A percentile compares a stretch with the other conserved stretches of the same genome.
These are phyloP conservation scores for Populus tomentosa DNA, from an alignment of 441 rosid genomes.

Conservation along the genomic window DNA sequence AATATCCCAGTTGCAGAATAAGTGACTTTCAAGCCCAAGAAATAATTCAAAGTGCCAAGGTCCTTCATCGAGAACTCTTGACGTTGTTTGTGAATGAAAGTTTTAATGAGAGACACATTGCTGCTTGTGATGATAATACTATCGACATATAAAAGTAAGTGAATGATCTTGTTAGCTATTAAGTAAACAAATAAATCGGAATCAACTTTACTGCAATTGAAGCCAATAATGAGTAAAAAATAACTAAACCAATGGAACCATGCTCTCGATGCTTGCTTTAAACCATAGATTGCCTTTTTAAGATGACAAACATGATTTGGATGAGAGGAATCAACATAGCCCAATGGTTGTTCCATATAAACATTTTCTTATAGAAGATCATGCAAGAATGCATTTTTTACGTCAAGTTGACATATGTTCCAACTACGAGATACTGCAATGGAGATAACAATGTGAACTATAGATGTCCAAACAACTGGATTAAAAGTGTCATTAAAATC, in stretches of 20 bases:
- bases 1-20: rapidly evolving
- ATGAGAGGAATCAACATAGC: background rate
- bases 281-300: background rate
- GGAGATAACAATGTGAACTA: background rate
- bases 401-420: background rate
- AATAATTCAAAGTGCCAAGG: background rate
- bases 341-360: background rate
- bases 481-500: background rate
- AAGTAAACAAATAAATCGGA: background rate
- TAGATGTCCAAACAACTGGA: background rate
- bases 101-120: background rate
- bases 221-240: background rate
- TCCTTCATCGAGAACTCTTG: background rate
- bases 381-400: constrained; percentile 1
- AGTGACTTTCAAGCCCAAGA: background rate
- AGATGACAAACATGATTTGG: background rate
- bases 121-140: background rate
- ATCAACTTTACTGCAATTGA: background rate
- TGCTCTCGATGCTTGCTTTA: background rate
- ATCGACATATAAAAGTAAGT: background rate
- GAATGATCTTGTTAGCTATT: rapidly evolving
- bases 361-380: background rate
- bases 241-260: background rate
- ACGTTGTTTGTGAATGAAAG: background rate
- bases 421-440: background rate